Conservation (phyloP, 1,284 basidiomycete genomes). For the Naganishia albida region DNA sequence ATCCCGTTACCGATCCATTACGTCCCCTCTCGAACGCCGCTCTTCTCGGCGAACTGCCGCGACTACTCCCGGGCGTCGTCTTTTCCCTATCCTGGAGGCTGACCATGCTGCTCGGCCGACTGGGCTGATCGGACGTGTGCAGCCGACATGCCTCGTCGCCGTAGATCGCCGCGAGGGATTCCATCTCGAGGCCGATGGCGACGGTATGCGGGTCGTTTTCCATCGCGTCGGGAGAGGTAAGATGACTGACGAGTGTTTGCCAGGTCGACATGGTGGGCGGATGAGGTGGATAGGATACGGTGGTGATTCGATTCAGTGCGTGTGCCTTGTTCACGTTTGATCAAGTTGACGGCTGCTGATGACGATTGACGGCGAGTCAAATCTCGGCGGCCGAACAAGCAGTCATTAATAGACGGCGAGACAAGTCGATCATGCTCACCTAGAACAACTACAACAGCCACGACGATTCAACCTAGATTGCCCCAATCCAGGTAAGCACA, state of each 20-base stretch:
- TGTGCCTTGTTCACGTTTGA: not conserved
- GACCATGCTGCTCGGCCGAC: constrained; percentile 5
- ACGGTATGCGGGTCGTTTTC: constrained; percentile 41
- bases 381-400: too few species aligned
- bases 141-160: constrained; percentile 23
- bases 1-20: constrained; percentile 8
- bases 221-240: constrained; percentile 40
- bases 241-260: constrained; percentile 41
- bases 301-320: too few species aligned
- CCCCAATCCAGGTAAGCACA: too few species aligned
- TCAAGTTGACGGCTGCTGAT: not conserved
- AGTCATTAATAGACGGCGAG: too few species aligned
- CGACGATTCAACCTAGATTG: too few species aligned
- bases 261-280: constrained; percentile 17
- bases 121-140: constrained; percentile 13
- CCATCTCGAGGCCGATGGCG: constrained; percentile 50
- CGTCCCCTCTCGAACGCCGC: not conserved
- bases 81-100: not conserved
- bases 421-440: too few species aligned
- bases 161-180: constrained; percentile 81
- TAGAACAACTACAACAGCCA: too few species aligned
- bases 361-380: not conserved
- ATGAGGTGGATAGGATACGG: too few species aligned
- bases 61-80: constrained; percentile 5
- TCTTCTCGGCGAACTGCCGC: not conserved